phyloP scores from a whole-genome alignment of 192 early-diverging fungal genomes.

The Podila clonocystis region DNA sequence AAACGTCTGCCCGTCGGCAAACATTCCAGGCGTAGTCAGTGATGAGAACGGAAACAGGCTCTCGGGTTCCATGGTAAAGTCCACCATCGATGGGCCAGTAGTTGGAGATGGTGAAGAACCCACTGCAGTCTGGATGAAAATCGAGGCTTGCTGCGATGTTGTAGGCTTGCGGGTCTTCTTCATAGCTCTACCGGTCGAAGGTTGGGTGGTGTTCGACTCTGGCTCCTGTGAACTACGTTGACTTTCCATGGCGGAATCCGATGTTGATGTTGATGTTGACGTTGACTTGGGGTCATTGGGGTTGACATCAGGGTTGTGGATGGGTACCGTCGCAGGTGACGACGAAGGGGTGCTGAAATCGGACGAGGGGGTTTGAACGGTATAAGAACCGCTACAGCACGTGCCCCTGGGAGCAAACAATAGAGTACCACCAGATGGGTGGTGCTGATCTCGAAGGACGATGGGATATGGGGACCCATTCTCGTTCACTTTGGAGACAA shows the following conservation, averaged over 20 bases:
- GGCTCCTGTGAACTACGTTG: neutral
- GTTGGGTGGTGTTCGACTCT: neutral
- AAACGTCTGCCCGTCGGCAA: slow-evolving; percentile 39
- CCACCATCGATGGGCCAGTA: neutral
- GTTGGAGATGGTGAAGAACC: slow-evolving; percentile 6
- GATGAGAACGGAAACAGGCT: slow-evolving; percentile 28
- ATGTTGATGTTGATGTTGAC: neutral
- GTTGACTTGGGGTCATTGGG: neutral
- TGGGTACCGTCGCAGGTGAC: slow-evolving; percentile 12
- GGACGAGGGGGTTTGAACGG: slow-evolving; percentile 14
- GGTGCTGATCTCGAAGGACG: slow-evolving; percentile 28
- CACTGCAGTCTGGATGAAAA: slow-evolving; percentile 8
- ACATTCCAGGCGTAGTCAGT: slow-evolving; percentile 41
- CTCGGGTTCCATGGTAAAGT: neutral
- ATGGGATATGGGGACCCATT: slow-evolving; percentile 10
- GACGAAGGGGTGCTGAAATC: slow-evolving; percentile 15
- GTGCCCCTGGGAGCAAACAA: slow-evolving; percentile 24
- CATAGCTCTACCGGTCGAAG: slow-evolving; percentile 4
- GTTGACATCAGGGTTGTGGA: slow-evolving; percentile 9
- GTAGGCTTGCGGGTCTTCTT: slow-evolving; percentile 39
- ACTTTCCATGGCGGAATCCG: neutral
- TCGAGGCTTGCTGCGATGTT: slow-evolving; percentile 27
- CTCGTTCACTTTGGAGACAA: slow-evolving; percentile 7
- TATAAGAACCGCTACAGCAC: neutral
- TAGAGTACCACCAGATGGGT: slow-evolving; percentile 40